Percentiles rank a stretch among this genome's conserved stretches.
phyloP scores from a whole-genome alignment of 2,329 filamentous ascomycete genomes.

The Graphium sp. region DNA sequence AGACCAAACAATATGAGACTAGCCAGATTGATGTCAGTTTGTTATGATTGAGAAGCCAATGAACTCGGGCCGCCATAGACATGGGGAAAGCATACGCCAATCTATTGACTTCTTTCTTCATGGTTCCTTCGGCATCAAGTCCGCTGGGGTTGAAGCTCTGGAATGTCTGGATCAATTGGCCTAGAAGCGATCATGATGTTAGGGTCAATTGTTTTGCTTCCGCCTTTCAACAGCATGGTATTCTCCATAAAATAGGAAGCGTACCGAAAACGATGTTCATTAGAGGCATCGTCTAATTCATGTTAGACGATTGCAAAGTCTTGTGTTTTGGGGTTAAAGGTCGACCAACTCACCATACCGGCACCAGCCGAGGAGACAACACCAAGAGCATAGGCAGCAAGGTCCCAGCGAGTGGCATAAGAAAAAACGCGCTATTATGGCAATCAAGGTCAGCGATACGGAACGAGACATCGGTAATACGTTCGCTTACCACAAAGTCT shows the following conservation, averaged over 20 bases:
- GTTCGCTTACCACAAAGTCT: conserved; percentile 18
- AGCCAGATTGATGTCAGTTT: conserved; percentile 2
- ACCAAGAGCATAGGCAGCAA: conserved; percentile 27
- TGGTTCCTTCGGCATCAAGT: conserved; percentile 7
- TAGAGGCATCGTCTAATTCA: conserved; percentile 32
- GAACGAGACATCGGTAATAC: conserved; percentile 3
- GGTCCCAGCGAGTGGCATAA: conserved; percentile 36
- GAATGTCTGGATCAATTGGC: conserved; percentile 29
- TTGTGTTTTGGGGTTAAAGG: not conserved
- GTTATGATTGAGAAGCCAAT: not conserved
- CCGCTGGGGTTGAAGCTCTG: conserved; percentile 17
- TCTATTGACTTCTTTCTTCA: conserved; percentile 12
- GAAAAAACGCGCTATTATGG: conserved; percentile 27
- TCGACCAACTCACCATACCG: conserved; percentile 15
- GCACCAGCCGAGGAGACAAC: conserved; percentile 30
- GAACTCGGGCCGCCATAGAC: not conserved
- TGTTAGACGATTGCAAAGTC: not conserved
- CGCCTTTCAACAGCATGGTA: conserved; percentile 1
- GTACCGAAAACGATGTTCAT: conserved; percentile 43
- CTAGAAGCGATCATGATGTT: conserved; percentile 11
- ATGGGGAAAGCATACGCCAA: conserved; percentile 4
- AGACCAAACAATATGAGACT: conserved; percentile 54
- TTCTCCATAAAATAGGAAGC: not conserved
- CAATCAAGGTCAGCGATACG: not conserved
- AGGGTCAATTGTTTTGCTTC: conserved; percentile 1